Percentiles rank a stretch among this genome's conserved stretches.
Conservation (phyloP, 208 protist species). For the Entamoeba moshkovskii region DNA sequence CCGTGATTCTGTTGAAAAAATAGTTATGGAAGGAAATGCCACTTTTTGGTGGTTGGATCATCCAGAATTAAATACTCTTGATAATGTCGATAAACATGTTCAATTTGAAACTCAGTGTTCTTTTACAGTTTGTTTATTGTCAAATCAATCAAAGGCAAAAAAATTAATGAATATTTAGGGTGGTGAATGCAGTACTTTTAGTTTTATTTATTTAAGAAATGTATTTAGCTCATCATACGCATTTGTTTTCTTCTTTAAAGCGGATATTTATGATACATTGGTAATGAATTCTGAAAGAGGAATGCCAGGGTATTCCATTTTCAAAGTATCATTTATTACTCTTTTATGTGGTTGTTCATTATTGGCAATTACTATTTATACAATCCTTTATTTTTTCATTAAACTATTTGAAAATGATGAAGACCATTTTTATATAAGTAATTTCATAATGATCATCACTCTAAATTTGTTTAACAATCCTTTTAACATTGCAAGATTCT, state of each 20-base stretch:
- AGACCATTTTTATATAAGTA: neutral
- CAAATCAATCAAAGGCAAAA: no score
- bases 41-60: neutral
- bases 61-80: no score
- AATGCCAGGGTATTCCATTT: neutral
- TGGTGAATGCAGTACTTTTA: neutral
- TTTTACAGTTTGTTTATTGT: neutral
- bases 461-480: neutral
- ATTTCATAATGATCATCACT: neutral
- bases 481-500: neutral
- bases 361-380: neutral
- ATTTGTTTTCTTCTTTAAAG: neutral
- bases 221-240: neutral
- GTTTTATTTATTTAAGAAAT: neutral
- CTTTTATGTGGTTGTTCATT: neutral
- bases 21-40: neutral
- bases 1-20: neutral
- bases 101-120: neutral
- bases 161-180: neutral
- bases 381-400: neutral
- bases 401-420: neutral
- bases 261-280: neutral
- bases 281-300: neutral
- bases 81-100: no score
- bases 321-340: neutral